Evolutionary conservation across 2,329 filamentous ascomycete species (phyloP), one percentile per base, ranked within the genome.

Genomic region (Calonectria leucothoes): DNA sequence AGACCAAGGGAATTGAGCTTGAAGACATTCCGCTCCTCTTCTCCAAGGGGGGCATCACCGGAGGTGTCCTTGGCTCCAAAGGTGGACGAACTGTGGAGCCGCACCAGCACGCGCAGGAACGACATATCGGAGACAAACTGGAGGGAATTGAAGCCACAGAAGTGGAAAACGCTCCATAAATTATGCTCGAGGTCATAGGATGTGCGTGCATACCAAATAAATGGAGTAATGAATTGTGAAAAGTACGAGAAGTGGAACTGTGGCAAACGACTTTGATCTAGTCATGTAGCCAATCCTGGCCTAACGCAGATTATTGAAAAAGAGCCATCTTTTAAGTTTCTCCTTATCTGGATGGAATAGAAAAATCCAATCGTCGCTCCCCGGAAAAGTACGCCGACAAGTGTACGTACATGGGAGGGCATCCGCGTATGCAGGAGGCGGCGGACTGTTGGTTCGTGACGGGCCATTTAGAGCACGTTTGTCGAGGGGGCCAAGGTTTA

Each of bases 1-100:
- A 82, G 37, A 82, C 81, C 4, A 82, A 81, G 42, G 80, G 80
- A 0, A 71, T 86, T 72, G 76, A 86, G 85, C 76, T 89, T 83
- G 69, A 91, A 83, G 75, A 84, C 81, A 78, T 85, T 14, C 72
- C 72, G 12, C 68, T 74, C 20, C 64, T 74, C 8, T 74, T 74
- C 37, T 20, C 51, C 23, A 74, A 71, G 42, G 72, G 72, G n/a
- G 64, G 68, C 27, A 37, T 74, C 23, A 71, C 72, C 17, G 68
- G 68, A 17, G 68, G 68, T 29, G 71, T 74, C 17, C 51, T 71
- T 35, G 12, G 67, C 12, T 59, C 68, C 6, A 74, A 74, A 11
- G 68, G 72, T 17, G 68, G 72, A 7, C 45, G 72, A 25, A 74
- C 64, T 20, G 55, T 74, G 6, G 29, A 64, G 55, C 72, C 64